A percentile compares a stretch with the other conserved stretches of the same genome.
phyloP scores from a whole-genome alignment of 1,139 yeast species.

The Blastobotrys raffinosifermentans region DNA sequence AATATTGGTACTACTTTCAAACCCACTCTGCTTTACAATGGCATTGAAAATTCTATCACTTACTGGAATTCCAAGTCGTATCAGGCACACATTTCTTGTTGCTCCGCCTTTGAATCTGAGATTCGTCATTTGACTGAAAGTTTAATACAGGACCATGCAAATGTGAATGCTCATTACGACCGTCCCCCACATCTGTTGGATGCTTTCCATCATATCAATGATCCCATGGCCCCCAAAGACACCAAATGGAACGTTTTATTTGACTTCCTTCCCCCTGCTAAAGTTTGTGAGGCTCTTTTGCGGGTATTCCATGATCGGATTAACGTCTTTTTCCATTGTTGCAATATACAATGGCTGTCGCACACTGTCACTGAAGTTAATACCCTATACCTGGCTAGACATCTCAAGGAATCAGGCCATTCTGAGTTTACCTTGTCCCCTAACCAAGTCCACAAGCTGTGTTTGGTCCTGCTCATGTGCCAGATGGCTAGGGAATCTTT shows the following conservation, averaged over 20 bases:
- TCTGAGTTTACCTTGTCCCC: conserved; percentile 2
- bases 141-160: too few species aligned
- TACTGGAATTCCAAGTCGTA: too few species aligned
- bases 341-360: conserved; percentile 9
- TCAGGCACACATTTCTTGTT: too few species aligned
- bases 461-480: conserved; percentile 16
- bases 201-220: too few species aligned
- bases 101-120: too few species aligned
- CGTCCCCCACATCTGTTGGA: too few species aligned
- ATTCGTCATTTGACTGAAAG: too few species aligned
- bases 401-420: conserved; percentile 1
- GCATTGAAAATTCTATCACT: too few species aligned
- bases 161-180: too few species aligned
- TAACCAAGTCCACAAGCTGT: conserved; percentile 17
- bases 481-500: conserved; percentile 12
- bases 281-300: conserved; percentile 13
- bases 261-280: conserved; percentile 16
- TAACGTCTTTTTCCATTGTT: conserved; percentile 15
- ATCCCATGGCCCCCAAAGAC: too few species aligned
- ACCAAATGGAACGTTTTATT: conserved; percentile 15
- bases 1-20: too few species aligned
- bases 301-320: conserved; percentile 14
- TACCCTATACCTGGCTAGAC: conserved; percentile 4
- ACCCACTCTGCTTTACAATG: too few species aligned
- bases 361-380: conserved; percentile 5